Evolutionary conservation across 2,329 filamentous ascomycete genomes (phyloP), one percentile per base, ranked within the genome.

Genomic region (Dothiorella sarmentorum): DNA sequence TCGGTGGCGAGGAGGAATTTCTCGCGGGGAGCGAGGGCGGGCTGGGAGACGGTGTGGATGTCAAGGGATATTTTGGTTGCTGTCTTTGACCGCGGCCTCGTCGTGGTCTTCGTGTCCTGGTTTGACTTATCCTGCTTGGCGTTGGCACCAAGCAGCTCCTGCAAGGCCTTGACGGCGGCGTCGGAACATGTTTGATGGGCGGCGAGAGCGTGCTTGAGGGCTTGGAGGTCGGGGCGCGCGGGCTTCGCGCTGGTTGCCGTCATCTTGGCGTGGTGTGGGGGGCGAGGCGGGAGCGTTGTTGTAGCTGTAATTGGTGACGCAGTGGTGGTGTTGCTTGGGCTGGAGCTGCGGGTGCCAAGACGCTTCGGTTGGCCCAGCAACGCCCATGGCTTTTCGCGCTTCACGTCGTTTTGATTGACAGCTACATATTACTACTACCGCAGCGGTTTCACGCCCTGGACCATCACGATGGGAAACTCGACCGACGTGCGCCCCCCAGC

Each of bases 1-100:
- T 91, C 83, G 0, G 88, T 90, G 11, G 89, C 88, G 33, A 92
- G 74, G 43, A 83, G 78, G 52, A 85, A 85, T 69, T 81, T 84
- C 60, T 90, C 87, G 64, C 81, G 83, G 4, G 77, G 68, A 4
- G 80, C 75, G 27, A 87, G 70, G n/a, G 59, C 45, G 11, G 56
- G 56, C 2, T 64, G n/a, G 4, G 63, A 59, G 45, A 75, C 73
- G 7, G 63, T 44, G 61, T 59, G 13, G 65, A 38, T 7, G n/a
- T n/a, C n/a, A 26, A 18, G 35, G 56, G 51, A 53, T 56, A 43
- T 13, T 20, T 45, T 47, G 15, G 44, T 58, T 27, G 43, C 44
- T 24, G 45, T 33, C 29, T 43, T 52, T 5, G 44, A 29, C 45
- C 56, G 49, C 13, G 15, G 40, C 11, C 37, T 35, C 13, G 47